Evolutionary conservation across 192 early-diverging fungal species (phyloP), one percentile per base, ranked within the genome.

Genomic region (Dissophora ornata): DNA sequence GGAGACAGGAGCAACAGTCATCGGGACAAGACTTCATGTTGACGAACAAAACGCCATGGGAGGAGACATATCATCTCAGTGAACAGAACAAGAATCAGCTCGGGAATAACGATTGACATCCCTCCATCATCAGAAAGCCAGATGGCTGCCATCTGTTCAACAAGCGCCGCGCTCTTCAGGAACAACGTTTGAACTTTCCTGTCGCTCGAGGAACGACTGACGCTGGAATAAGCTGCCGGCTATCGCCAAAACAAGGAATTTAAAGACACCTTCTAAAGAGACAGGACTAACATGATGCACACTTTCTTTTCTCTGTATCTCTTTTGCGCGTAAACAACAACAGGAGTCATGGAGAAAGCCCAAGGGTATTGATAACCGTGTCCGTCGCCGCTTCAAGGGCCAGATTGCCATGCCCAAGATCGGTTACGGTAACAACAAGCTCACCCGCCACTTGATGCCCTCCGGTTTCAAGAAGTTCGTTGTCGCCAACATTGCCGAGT

Each of bases 401-500:
- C 90, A 92, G 69, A 90, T 95, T 78, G 90, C 93, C 80, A 97
- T 98, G 93, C 96, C 98, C 86, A 98, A 97, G 90, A 99, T 99
- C 74, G 98, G 98, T 85, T 99, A 97, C 84, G 98, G 98, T 79
- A 95, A 96, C 81, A 96, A 94, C 90, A 88, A 88, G 86, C 92
- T 92, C 77, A 97, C 97, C 82, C 95, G 97, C 62, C 94, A 97
- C 91, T 81, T 98, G 70, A 85, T 98, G 66, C 98, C 98, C 77
- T 91, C 92, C 85, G 98, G 98, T 62, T 99, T 99, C 96, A 94
- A 94, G 87, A 99, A 99, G 90, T 97, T 96, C 89, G 71, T 94
- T 21, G 89, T 99, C 81, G 85, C 87, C 85, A 98, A 98, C 90
- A 86, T 89, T 61, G 74, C 80, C 71, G 98, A 99, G 71, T 89